Evolutionary conservation across 331 rosid genomes (phyloP).

Genomic region (Saraca asoca): DNA sequence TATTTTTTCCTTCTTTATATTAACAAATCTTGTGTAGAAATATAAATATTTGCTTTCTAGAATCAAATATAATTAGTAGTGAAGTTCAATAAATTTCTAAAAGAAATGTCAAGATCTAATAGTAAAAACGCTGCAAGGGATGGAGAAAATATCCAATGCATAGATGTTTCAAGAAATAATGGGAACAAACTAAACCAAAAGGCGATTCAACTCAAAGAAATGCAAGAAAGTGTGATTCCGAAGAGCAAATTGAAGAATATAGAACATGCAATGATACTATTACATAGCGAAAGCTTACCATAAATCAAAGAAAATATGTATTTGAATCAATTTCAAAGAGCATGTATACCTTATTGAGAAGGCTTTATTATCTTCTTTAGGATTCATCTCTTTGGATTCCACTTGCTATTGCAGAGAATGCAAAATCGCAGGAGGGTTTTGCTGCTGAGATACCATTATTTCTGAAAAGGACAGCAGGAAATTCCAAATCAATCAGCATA

Average conservation of each 20-base stretch:
- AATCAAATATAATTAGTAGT: not conserved
- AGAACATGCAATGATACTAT: constrained; percentile 35
- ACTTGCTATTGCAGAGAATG: too few relatives aligned
- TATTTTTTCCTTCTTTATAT: not conserved
- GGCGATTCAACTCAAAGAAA: not conserved
- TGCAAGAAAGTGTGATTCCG: constrained; percentile 1
- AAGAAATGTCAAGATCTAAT: not conserved
- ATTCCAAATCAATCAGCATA: constrained; percentile 18
- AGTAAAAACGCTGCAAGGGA: not conserved
- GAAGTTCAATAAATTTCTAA: constrained; percentile 5
- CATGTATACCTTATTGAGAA: not conserved
- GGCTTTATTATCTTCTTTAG: too few relatives aligned
- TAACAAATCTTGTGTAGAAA: too few relatives aligned
- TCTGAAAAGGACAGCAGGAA: constrained; percentile 18
- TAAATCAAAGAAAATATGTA: not conserved
- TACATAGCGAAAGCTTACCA: not conserved
- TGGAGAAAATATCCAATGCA: constrained; percentile 19
- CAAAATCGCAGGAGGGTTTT: constrained; percentile 42
- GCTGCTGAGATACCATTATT: constrained; percentile 39
- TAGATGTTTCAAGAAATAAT: constrained; percentile 2
- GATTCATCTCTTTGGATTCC: constrained; percentile 32
- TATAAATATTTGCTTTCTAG: not conserved
- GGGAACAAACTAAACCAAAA: not conserved
- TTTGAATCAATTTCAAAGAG: not conserved
- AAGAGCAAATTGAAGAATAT: constrained; percentile 12